phyloP scores from a whole-genome alignment of 257 asterid genomes.

The Phtheirospermum japonicum region DNA sequence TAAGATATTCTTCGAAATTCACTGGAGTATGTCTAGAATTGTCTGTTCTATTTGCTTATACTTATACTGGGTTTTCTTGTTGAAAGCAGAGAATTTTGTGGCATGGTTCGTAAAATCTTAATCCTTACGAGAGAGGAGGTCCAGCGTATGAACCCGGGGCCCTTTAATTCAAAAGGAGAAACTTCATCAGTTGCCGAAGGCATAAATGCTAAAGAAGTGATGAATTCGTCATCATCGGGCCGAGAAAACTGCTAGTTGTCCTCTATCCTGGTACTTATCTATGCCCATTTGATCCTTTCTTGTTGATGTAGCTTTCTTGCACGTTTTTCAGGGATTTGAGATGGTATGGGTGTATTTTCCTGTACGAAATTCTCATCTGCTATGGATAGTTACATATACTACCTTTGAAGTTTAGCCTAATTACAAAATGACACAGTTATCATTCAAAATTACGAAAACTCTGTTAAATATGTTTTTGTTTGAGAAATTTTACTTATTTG shows the following conservation, averaged over 20 bases:
- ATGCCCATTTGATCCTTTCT: slow-evolving; percentile 5
- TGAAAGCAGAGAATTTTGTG: slow-evolving; percentile 79
- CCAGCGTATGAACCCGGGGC: slow-evolving; percentile 76
- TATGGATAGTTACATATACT: too few species aligned
- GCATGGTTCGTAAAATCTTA: slow-evolving; percentile 85
- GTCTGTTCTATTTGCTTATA: not conserved
- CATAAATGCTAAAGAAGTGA: slow-evolving; percentile 51
- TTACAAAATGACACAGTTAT: too few species aligned
- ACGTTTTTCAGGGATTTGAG: not conserved
- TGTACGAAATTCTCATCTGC: not conserved
- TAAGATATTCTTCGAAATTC: slow-evolving; percentile 39
- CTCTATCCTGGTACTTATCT: slow-evolving; percentile 28
- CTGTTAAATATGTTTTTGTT: too few species aligned
- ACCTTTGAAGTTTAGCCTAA: too few species aligned
- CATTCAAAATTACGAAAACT: too few species aligned
- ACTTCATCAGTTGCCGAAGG: slow-evolving; percentile 61
- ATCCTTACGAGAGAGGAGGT: slow-evolving; percentile 87
- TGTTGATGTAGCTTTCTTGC: not conserved
- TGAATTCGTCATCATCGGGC: slow-evolving; percentile 51
- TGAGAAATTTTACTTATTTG: too few species aligned
- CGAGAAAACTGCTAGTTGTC: slow-evolving; percentile 44
- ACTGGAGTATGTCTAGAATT: not conserved
- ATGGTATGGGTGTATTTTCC: not conserved
- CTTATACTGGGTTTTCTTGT: not conserved
- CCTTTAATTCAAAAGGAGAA: slow-evolving; percentile 65